Conservation (phyloP, 192 early-diverging fungal species). For the Umbelopsis vinacea region DNA sequence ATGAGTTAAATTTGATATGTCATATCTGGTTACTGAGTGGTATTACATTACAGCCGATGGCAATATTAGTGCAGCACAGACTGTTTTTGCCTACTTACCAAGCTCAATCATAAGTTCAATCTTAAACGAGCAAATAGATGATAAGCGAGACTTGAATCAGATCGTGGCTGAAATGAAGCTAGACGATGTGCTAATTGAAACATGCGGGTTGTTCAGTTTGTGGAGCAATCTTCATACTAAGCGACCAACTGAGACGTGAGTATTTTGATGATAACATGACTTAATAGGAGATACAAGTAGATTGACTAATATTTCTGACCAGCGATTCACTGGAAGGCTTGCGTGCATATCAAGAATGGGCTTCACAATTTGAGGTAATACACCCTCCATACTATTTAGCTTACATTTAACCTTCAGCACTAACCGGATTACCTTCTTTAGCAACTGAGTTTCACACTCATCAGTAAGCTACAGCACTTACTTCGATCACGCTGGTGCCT, state of each 20-base stretch:
- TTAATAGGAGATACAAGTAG: neutral
- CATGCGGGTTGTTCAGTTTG: neutral
- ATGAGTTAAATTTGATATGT: neutral
- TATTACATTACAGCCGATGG: conserved; percentile 7
- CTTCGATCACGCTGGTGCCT: conserved; percentile 1
- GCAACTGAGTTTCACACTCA: conserved; percentile 2
- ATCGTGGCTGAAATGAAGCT: conserved; percentile 3
- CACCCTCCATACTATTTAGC: neutral
- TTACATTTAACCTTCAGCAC: neutral
- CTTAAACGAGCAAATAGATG: neutral
- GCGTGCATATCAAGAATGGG: conserved; percentile 2
- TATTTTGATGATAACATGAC: neutral
- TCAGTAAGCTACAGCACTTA: conserved; percentile 5
- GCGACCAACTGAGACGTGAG: neutral
- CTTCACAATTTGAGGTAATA: conserved; percentile 6
- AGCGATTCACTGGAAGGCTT: conserved; percentile 4
- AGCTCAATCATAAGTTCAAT: neutral
- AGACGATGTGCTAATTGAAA: neutral
- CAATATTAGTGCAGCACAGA: conserved; percentile 13
- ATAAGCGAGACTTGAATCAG: neutral
- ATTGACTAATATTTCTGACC: neutral
- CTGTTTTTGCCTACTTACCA: neutral
- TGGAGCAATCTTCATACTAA: neutral
- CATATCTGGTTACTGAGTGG: neutral
- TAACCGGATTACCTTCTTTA: neutral